Conservation (phyloP, 345 rosid genomes). For the Erodium maritimum region DNA sequence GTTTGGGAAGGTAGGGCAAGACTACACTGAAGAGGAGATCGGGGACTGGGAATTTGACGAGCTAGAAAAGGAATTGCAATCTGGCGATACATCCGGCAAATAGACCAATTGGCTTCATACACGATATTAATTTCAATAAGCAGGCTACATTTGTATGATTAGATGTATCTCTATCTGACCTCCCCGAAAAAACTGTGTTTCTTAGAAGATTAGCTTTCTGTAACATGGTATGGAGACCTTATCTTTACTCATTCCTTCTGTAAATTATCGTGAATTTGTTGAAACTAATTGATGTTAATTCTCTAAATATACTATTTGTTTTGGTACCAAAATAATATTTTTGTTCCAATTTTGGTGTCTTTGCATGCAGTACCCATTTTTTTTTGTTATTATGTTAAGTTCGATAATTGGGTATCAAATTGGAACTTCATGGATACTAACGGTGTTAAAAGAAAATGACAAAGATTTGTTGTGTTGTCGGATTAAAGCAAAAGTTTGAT, state of each 20-base stretch:
- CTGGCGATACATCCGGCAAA: slow-evolving; percentile 27
- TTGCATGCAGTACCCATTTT: too few species aligned
- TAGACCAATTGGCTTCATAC: slow-evolving; percentile 6
- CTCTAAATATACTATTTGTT: too few species aligned
- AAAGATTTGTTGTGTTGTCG: too few species aligned
- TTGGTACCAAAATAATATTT: too few species aligned
- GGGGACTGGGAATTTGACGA: slow-evolving; percentile 97
- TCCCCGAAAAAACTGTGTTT: neutral
- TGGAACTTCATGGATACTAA: too few species aligned
- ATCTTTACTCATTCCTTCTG: neutral
- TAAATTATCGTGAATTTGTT: neutral
- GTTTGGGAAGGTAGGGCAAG: slow-evolving; percentile 66
- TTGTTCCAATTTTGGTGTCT: too few species aligned
- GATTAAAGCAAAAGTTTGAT: too few species aligned
- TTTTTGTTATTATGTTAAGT: too few species aligned
- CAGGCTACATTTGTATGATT: neutral
- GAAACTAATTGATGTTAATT: neutral
- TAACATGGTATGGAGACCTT: neutral
- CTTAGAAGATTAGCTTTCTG: neutral
- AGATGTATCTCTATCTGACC: neutral
- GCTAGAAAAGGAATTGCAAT: slow-evolving; percentile 70
- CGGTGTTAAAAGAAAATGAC: too few species aligned
- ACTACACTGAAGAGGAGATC: slow-evolving; percentile 71
- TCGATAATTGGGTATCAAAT: too few species aligned
- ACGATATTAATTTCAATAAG: neutral